Conservation (phyloP, 129 eudicot genomes). For the Glebionis coronaria region DNA sequence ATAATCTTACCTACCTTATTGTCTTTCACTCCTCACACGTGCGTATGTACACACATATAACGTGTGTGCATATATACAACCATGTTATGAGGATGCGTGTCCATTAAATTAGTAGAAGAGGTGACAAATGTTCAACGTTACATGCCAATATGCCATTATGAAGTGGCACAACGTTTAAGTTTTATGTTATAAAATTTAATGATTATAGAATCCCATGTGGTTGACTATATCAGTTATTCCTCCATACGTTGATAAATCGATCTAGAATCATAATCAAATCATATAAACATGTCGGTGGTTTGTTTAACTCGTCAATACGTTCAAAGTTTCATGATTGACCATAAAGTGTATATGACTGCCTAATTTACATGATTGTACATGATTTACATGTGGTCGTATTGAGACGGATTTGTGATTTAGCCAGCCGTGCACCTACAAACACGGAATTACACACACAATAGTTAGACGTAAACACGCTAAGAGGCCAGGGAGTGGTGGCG, state of each 20-base stretch:
- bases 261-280: not conserved
- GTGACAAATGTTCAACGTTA: slow-evolving; percentile 16
- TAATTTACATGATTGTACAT: no score
- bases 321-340: no score
- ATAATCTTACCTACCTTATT: slow-evolving; percentile 12
- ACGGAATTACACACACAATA: no score
- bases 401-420: no score
- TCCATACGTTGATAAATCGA: no score
- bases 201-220: slow-evolving; percentile 13
- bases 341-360: no score
- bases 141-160: not conserved
- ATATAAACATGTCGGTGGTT: not conserved
- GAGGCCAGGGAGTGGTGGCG: no score
- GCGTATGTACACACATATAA: not conserved
- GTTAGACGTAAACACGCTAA: no score
- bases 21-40: slow-evolving; percentile 15
- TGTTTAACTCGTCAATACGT: not conserved
- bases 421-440: no score
- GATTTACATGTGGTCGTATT: no score
- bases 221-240: not conserved
- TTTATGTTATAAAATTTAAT: not conserved
- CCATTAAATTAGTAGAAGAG: slow-evolving; percentile 2
- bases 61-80: not conserved
- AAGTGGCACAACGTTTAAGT: slow-evolving; percentile 3
- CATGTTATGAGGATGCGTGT: not conserved